Evolutionary conservation across 257 asterid genomes (phyloP), one percentile per base, ranked within the genome.

Genomic region (Gardenia jasminoides): DNA sequence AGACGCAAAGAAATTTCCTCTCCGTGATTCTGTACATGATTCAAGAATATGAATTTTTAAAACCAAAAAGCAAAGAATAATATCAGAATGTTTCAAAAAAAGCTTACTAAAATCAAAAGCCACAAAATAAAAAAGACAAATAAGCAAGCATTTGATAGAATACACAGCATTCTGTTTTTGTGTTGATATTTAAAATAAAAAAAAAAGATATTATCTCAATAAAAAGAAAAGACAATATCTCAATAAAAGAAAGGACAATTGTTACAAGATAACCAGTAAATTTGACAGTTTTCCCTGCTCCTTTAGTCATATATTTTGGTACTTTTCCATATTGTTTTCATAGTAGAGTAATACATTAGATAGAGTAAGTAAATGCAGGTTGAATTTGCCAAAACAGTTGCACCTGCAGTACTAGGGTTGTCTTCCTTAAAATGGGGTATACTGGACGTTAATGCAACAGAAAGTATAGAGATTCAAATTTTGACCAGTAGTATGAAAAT

Each of bases 1-100:
- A 95, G 97, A 39, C 98, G 94, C 79, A 95, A 83, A 28, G 98
- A 95, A 81, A 95, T 93, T 89, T 95, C 99, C 84, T 95, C 98
- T 70, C 99, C 99, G 26, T 87, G 92, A 88, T 93, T 95, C 99
- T 95, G 85, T 79, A 75, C 67, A 80, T 6, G 69, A 72, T 67
- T 54, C 41, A 68, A 30, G 61, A 66, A 74, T 79, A 31, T 17
- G 7, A 68, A 48, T 56, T 28, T 75, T 67, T 74, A 39, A 68
- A 65, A 80, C 33, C 76, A 31, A 62, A 68, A 66, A 54, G 7
- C 1, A 47, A 68, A 16, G 52, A 79, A 59, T 15, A 58, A 68
- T 47, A 33, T 1, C 48, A 54, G 22, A 54, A 24, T 11, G 36
- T 73, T 16, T 0, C 44, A 8, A 47, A 9, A 72, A 24, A 19